These are phyloP conservation scores for Rhodamnia argentea DNA, from an alignment of 345 rosid genomes.

Conservation along the genomic window DNA sequence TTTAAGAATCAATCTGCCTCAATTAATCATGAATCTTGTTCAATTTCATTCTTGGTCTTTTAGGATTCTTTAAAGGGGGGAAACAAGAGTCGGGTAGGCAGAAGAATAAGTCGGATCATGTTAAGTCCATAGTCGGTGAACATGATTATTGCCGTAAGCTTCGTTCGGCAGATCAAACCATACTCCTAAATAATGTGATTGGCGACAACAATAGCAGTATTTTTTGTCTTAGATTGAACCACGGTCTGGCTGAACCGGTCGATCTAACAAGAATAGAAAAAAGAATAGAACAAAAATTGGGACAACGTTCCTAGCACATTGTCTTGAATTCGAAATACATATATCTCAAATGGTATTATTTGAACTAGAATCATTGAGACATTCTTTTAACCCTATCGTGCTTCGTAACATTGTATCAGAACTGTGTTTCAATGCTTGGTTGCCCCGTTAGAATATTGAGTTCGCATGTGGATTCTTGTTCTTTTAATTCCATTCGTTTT, in stretches of 20 bases:
- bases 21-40: neutral
- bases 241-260: neutral
- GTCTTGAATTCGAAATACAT: neutral
- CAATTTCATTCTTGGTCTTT: neutral
- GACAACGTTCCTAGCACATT: neutral
- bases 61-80: neutral
- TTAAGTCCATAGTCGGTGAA: neutral
- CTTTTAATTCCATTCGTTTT: neutral
- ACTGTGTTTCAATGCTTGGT: neutral
- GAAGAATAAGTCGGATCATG: neutral
- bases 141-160: neutral
- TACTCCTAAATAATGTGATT: neutral
- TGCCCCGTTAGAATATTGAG: neutral
- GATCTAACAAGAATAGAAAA: neutral
- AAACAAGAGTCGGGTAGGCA: neutral
- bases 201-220: neutral
- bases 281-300: neutral
- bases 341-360: neutral
- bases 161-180: neutral
- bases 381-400: neutral
- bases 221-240: neutral
- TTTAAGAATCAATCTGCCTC: neutral
- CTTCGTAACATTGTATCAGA: neutral
- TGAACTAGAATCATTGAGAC: neutral
- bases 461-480: neutral